Evolutionary conservation across 148 eudicot species (phyloP).

Genomic region (Tetragonia tetragonoides): DNA sequence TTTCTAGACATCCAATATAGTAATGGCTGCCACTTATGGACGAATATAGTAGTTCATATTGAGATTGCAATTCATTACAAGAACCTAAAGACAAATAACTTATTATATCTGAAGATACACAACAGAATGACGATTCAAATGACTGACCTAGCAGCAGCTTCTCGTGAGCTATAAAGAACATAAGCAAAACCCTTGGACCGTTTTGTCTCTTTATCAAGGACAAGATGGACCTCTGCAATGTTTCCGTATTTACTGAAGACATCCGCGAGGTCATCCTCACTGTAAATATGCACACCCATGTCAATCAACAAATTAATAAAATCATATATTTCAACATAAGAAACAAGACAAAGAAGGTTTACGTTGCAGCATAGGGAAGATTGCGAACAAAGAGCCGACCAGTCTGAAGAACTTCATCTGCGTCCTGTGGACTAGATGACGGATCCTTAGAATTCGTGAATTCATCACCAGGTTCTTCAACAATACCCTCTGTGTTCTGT

Average conservation of each 20-base stretch:
- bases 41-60: not conserved
- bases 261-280: slow-evolving; percentile 87
- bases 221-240: slow-evolving; percentile 76
- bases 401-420: slow-evolving; percentile 42
- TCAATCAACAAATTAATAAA: not conserved
- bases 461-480: slow-evolving; percentile 34
- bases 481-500: slow-evolving; percentile 23
- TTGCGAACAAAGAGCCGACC: slow-evolving; percentile 89
- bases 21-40: too few species aligned
- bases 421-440: slow-evolving; percentile 34
- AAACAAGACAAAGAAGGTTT: slow-evolving; percentile 10
- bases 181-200: slow-evolving; percentile 85
- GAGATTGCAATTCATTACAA: too few species aligned
- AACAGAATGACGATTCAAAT: not conserved
- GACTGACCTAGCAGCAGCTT: slow-evolving; percentile 75
- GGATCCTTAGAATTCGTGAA: slow-evolving; percentile 32
- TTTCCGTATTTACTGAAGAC: slow-evolving; percentile 64
- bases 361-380: slow-evolving; percentile 88
- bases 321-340: not conserved
- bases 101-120: not conserved
- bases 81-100: not conserved
- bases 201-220: slow-evolving; percentile 82
- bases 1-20: not conserved
- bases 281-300: slow-evolving; percentile 23
- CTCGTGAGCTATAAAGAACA: slow-evolving; percentile 57